Conservation (phyloP, 495 filamentous ascomycete genomes). For the Filosporella fistucella region DNA sequence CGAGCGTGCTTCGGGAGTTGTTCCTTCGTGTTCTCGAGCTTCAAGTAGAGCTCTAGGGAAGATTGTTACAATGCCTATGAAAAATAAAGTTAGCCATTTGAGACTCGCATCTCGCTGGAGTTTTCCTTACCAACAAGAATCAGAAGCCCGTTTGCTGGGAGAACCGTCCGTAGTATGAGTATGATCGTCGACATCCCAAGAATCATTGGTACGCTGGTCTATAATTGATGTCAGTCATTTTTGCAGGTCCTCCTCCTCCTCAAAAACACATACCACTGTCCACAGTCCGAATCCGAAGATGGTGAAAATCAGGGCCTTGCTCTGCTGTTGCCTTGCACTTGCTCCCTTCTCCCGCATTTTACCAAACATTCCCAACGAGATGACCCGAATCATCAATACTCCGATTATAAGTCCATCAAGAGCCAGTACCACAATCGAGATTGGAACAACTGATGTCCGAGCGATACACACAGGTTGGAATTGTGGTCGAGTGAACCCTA, state of each 20-base stretch:
- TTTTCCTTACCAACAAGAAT: constrained; percentile 38
- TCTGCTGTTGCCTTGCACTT: constrained; percentile 24
- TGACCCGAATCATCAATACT: constrained; percentile 31
- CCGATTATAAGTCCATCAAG: constrained; percentile 41
- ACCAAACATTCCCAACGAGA: constrained; percentile 26
- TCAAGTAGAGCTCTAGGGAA: constrained; percentile 27
- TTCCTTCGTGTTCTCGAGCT: constrained; percentile 16
- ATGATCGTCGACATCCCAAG: constrained; percentile 35
- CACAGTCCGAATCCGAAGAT: constrained; percentile 41
- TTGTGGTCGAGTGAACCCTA: constrained; percentile 42
- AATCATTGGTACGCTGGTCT: constrained; percentile 44
- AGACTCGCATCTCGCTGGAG: too few species aligned
- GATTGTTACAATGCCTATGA: constrained; percentile 30
- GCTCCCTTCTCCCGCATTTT: constrained; percentile 14
- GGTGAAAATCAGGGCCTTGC: constrained; percentile 33
- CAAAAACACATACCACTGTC: constrained; percentile 36
- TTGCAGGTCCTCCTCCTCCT: not conserved
- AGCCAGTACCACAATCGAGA: constrained; percentile 36
- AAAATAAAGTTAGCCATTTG: constrained; percentile 7
- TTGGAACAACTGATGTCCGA: constrained; percentile 36
- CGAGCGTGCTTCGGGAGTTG: constrained; percentile 21
- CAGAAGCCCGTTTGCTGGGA: constrained; percentile 44
- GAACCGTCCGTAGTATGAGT: constrained; percentile 38
- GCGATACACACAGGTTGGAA: constrained; percentile 46
- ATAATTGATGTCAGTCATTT: constrained; percentile 22